Evolutionary conservation across 163 green algal genomes (phyloP).

Genomic region (Scenedesmus sp.): DNA sequence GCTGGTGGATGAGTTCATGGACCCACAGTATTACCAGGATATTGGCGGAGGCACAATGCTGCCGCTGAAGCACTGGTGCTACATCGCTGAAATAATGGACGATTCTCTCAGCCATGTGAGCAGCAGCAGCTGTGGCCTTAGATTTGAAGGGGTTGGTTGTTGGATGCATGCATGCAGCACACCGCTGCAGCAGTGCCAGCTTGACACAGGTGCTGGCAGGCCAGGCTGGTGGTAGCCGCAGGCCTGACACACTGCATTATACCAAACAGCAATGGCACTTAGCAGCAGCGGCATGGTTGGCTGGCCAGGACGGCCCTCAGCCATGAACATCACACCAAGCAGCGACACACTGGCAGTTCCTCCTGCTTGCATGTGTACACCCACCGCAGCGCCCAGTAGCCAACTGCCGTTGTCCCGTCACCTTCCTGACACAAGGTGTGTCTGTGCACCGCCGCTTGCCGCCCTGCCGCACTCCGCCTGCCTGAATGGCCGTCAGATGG

Average conservation of each 20-base stretch:
- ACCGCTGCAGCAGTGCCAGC: not conserved
- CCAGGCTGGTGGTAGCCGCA: not conserved
- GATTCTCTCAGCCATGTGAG: slow-evolving; percentile 48
- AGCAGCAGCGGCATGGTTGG: not conserved
- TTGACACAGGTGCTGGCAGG: not conserved
- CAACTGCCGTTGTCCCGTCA: not conserved
- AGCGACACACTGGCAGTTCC: no score
- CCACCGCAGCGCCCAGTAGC: no score
- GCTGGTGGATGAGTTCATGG: slow-evolving; percentile 52
- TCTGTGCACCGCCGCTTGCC: not conserved
- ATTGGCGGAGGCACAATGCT: slow-evolving; percentile 60
- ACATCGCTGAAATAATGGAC: slow-evolving; percentile 46
- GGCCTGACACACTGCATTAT: not conserved
- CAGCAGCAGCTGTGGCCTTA: slow-evolving; percentile 22
- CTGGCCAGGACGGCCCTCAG: not conserved
- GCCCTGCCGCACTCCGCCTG: not conserved
- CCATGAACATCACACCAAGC: not conserved
- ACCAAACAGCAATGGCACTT: not conserved
- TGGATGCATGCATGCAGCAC: not conserved
- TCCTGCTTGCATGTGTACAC: not conserved
- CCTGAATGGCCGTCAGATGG: slow-evolving; percentile 23
- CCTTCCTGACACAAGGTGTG: no score
- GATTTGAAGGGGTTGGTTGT: no score
- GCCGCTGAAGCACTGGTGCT: slow-evolving; percentile 57
- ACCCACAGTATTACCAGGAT: slow-evolving; percentile 44